Percentiles rank a stretch among this genome's conserved stretches.
Evolutionary conservation across 2,329 filamentous ascomycete species (phyloP).

Genomic region (Pestalotiopsis sp.): DNA sequence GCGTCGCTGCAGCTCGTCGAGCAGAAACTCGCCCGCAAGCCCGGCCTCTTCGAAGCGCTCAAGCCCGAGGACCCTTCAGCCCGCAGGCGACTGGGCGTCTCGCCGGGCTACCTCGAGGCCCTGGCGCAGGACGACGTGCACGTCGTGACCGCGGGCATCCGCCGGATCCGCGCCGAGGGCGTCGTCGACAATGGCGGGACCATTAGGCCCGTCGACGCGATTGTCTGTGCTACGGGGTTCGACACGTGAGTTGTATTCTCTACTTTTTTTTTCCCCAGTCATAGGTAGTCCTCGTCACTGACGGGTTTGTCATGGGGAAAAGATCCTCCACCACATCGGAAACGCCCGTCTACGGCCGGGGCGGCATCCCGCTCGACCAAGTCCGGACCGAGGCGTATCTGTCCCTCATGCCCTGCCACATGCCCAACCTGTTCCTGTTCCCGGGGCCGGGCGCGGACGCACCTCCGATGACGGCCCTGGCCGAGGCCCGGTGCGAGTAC

Average conservation of each 20-base stretch:
- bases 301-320: background rate
- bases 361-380: background rate
- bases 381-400: background rate
- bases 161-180: background rate
- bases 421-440: background rate
- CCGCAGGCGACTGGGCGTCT: background rate
- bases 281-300: background rate
- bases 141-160: background rate
- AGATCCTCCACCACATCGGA: background rate
- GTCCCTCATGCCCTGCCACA: background rate
- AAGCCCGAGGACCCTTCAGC: background rate
- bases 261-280: too few species aligned
- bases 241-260: background rate
- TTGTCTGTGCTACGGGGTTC: background rate
- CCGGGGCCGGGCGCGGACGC: background rate
- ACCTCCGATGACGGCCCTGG: background rate
- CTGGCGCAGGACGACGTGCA: background rate
- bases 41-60: background rate
- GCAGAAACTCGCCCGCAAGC: background rate
- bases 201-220: background rate
- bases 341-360: background rate
- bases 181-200: background rate
- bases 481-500: background rate
- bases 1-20: background rate
- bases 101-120: background rate